These are phyloP conservation scores for Stygiomarasmius scandens DNA, from an alignment of 1,284 basidiomycete genomes.

Conservation along the genomic window DNA sequence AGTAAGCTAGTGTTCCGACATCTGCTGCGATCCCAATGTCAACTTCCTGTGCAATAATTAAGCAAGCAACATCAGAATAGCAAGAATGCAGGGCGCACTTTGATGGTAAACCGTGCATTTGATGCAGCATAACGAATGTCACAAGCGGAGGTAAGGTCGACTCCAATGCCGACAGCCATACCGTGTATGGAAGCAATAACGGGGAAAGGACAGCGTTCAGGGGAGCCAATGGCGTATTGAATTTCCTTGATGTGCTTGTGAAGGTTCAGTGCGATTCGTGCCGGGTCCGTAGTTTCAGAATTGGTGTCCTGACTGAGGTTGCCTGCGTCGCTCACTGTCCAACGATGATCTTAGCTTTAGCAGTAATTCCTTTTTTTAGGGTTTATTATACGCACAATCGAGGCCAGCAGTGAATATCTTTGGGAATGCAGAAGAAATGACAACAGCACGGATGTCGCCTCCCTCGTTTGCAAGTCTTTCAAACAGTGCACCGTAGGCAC, in stretches of 20 bases:
- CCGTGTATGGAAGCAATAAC: conserved; percentile 88
- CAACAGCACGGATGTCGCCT: conserved; percentile 66
- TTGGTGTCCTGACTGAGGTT: conserved; percentile 26
- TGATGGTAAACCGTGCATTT: conserved; percentile 73
- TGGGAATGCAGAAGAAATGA: conserved; percentile 69
- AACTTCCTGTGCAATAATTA: conserved; percentile 65
- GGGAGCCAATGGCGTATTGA: conserved; percentile 72
- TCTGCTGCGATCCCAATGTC: conserved; percentile 91
- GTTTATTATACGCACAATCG: conserved; percentile 58
- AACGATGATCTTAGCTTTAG: not conserved
- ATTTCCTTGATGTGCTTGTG: conserved; percentile 62
- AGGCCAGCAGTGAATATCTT: conserved; percentile 83
- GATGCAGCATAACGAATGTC: conserved; percentile 80
- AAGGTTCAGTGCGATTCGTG: conserved; percentile 54
- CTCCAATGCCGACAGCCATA: conserved; percentile 72
- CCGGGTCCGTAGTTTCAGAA: conserved; percentile 44
- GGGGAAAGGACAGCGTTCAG: conserved; percentile 78
- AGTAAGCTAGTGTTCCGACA: conserved; percentile 85
- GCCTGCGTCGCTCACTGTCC: conserved; percentile 19
- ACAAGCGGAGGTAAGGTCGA: conserved; percentile 80
- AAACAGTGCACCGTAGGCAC: conserved; percentile 65
- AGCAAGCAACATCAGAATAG: not conserved
- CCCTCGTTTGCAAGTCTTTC: conserved; percentile 54
- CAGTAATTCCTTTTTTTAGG: conserved; percentile 2
- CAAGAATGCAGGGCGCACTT: conserved; percentile 44